Base-by-base conservation (phyloP, 148 eudicot species). In the Hydrangea macrophylla region DNA sequence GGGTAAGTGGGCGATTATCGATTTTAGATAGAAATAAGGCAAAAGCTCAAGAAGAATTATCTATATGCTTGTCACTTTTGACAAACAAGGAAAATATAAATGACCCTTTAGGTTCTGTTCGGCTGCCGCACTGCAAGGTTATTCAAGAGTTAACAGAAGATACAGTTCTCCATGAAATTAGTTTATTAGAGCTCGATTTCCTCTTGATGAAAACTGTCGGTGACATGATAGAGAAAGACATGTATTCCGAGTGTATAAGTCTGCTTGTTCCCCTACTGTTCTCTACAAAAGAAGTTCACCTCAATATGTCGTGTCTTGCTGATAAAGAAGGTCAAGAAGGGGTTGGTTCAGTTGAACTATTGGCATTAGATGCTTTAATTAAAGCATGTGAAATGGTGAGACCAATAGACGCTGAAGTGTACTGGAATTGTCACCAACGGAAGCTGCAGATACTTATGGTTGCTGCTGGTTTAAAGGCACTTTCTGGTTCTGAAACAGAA, bases 1-100 rank as follows among this genome's bases (percentile, higher is more conserved):
- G 96, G 96, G 71, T 91, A 72, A 90, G 96, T 69, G 99, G 96
- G 55, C 86, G 79, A 59, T 79, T 91, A 54, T 94, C 97, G 55
- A 65, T 85, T 24, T 73, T 85, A 69, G 89, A 91, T 55, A 91
- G 88, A 10, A 80, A 87, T 58, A 87, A 80, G 82, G 77, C 63
- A 74, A 91, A 87, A 75, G 96, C 96, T 72, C 92, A 82, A 76
- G 77, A 83, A 61, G 93, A 94, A 71, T 81, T 90, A 68, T 81
- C 80, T 72, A 55, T 84, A 72, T 83, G 87, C 55, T 70, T 84
- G 58, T 80, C 88, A 60, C 91, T 88, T 62, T 75, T 91, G 75
- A 75, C 78, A 50, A 81, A 79, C 68, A 75, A 81, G 70, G 82
- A 86, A 71, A 79, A 78, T 70, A 73, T 78, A 77, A 81, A 74